Conservation (phyloP, 2,329 filamentous ascomycete genomes). For the Aspergillus japonicus region DNA sequence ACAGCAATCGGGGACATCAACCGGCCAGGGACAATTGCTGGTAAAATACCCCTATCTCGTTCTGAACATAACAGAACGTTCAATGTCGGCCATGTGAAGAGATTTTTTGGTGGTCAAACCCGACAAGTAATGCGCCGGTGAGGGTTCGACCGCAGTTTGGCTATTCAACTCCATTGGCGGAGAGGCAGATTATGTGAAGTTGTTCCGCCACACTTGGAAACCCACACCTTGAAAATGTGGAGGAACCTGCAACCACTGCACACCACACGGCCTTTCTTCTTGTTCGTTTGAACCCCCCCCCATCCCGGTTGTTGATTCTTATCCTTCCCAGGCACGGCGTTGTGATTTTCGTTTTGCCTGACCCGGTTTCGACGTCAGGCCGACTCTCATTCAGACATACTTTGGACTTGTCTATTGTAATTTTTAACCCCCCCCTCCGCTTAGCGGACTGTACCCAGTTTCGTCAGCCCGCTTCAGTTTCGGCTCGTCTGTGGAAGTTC, state of each 20-base stretch:
- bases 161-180: constrained; percentile 12
- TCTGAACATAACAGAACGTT: neutral
- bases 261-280: neutral
- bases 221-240: constrained; percentile 35
- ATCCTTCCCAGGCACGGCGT: neutral
- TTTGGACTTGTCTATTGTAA: constrained; percentile 10
- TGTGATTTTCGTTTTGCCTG: neutral
- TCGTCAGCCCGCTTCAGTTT: neutral
- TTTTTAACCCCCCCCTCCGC: neutral
- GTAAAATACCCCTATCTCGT: neutral
- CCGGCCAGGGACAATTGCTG: neutral
- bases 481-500: neutral
- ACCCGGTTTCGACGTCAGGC: neutral
- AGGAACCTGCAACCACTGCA: constrained; percentile 22
- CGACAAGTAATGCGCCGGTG: neutral
- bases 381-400: constrained; percentile 9
- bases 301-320: neutral
- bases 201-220: constrained; percentile 26
- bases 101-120: neutral
- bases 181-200: constrained; percentile 19
- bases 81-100: neutral
- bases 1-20: neutral
- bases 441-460: neutral
- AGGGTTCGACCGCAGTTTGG: constrained; percentile 19
- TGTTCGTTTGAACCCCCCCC: neutral